These are phyloP conservation scores for Beauveria varroae DNA, from an alignment of 2,329 filamentous ascomycete species.

Conservation along the genomic window DNA sequence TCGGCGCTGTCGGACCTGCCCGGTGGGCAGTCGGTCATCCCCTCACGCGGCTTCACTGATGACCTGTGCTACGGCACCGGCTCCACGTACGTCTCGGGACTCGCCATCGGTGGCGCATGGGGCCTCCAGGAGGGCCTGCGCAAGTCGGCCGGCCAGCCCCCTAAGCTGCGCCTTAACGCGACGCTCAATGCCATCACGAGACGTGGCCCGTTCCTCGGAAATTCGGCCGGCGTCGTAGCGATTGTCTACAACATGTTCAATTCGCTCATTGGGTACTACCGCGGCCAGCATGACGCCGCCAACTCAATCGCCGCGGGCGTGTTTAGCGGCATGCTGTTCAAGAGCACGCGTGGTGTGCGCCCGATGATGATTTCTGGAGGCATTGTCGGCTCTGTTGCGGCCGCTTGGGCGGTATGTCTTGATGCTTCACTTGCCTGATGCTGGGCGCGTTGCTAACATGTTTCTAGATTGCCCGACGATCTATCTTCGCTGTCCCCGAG, in stretches of 20 bases:
- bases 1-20: constrained; percentile 79
- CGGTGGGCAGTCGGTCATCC: constrained; percentile 77
- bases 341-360: constrained; percentile 82
- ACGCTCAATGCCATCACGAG: constrained; percentile 91
- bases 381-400: constrained; percentile 79
- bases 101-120: constrained; percentile 84
- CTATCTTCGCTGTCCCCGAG: constrained; percentile 34
- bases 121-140: constrained; percentile 83
- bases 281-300: constrained; percentile 80
- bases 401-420: constrained; percentile 77
- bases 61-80: constrained; percentile 97
- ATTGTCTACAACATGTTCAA: constrained; percentile 95
- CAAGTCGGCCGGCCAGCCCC: constrained; percentile 67
- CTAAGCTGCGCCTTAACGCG: constrained; percentile 87
- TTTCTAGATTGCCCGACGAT: constrained; percentile 30
- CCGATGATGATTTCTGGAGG: constrained; percentile 93
- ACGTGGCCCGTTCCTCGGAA: constrained; percentile 89
- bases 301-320: constrained; percentile 84
- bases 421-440: constrained; percentile 7
- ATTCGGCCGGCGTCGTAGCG: constrained; percentile 90
- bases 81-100: constrained; percentile 82
- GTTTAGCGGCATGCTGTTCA: constrained; percentile 90
- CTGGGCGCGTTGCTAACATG: not conserved
- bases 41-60: constrained; percentile 94
- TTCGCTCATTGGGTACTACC: constrained; percentile 68